Conservation (phyloP, 1,139 yeast genomes). For the Saccharomycopsis hybrid region DNA sequence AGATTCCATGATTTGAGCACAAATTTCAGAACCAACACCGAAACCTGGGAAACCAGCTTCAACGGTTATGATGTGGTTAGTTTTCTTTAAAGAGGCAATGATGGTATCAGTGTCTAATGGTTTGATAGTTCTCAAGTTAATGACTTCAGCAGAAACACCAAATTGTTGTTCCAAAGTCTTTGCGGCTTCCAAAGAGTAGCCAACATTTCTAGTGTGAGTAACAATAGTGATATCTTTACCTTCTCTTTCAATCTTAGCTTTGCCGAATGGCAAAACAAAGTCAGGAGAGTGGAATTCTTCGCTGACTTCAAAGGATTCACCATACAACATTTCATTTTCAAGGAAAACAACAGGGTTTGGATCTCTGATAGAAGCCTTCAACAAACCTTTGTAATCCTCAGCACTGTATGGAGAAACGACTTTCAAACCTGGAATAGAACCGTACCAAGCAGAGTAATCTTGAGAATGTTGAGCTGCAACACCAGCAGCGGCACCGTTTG, state of each 20-base stretch:
- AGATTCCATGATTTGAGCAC: constrained; percentile 97
- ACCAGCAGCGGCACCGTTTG: constrained; percentile 99
- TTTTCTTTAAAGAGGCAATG: constrained; percentile 86
- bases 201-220: constrained; percentile 87
- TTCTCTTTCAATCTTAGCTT: constrained; percentile 89
- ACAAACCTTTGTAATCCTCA: constrained; percentile 92
- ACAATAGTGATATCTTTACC: constrained; percentile 89
- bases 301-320: constrained; percentile 82
- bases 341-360: constrained; percentile 96
- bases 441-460: constrained; percentile 97
- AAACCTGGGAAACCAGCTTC: constrained; percentile 98
- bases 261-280: constrained; percentile 86
- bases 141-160: constrained; percentile 87
- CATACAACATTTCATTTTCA: constrained; percentile 93
- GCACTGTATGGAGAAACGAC: constrained; percentile 94
- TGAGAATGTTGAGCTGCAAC: constrained; percentile 99
- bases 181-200: constrained; percentile 84
- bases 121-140: constrained; percentile 94
- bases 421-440: constrained; percentile 95
- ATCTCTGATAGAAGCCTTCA: constrained; percentile 95
- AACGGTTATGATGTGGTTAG: constrained; percentile 92
- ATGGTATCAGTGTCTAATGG: constrained; percentile 91
- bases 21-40: constrained; percentile 97
- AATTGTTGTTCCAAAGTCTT: constrained; percentile 73
- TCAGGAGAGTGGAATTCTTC: constrained; percentile 88